Percentiles rank a stretch among this genome's conserved stretches.
Conservation (phyloP, 352 stramenopile species). For the Phytophthora megakarya region DNA sequence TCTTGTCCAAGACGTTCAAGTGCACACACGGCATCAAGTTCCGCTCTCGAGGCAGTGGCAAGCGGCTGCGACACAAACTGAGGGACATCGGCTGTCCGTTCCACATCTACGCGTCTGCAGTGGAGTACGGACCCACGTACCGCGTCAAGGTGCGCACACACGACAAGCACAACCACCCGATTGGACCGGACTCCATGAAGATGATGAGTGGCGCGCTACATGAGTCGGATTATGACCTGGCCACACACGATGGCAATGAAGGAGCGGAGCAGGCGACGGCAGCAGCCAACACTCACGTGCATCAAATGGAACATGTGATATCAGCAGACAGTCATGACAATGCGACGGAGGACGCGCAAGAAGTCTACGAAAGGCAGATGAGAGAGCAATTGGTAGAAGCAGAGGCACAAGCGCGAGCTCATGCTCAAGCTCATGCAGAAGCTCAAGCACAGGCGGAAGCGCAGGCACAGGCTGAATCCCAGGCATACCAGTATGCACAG, state of each 20-base stretch:
- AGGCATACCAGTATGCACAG: conserved; percentile 42
- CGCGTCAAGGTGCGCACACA: conserved; percentile 74
- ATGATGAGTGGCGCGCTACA: conserved; percentile 48
- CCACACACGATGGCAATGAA: conserved; percentile 20
- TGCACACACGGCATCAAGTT: conserved; percentile 88
- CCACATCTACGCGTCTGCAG: conserved; percentile 75
- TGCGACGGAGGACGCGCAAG: conserved; percentile 10
- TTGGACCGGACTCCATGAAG: conserved; percentile 71
- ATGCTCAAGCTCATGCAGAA: conserved; percentile 30
- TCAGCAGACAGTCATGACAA: conserved; percentile 12
- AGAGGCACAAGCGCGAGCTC: conserved; percentile 39
- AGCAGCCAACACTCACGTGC: conserved; percentile 7
- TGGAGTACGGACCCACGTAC: conserved; percentile 68
- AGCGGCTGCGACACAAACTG: conserved; percentile 67
- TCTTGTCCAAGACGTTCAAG: conserved; percentile 84
- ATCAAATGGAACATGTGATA: conserved; percentile 37
- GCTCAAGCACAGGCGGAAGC: conserved; percentile 41
- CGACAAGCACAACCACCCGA: conserved; percentile 80
- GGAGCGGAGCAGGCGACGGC: background rate
- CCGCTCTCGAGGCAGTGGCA: conserved; percentile 68
- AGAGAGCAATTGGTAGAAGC: conserved; percentile 38
- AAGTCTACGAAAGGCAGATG: conserved; percentile 34
- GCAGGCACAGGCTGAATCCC: conserved; percentile 43
- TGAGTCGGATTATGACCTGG: conserved; percentile 67
- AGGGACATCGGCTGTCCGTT: conserved; percentile 80